These are phyloP conservation scores for Phytomonas francai DNA, from an alignment of 208 protist species.

Conservation along the genomic window DNA sequence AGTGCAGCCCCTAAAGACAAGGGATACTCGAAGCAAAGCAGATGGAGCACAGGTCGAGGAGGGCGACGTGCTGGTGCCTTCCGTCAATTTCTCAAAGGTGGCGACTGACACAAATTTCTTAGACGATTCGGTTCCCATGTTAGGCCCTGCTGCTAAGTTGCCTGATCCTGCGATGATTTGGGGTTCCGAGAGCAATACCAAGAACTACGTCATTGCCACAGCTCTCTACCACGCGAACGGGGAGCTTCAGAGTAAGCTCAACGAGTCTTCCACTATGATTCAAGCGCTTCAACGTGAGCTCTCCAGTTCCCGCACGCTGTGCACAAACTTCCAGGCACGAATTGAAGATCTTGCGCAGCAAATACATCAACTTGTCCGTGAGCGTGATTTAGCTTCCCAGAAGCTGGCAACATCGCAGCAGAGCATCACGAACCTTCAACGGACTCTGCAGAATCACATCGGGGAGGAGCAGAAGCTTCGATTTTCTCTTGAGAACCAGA, in stretches of 20 bases:
- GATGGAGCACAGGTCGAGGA: background rate
- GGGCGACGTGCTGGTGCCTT: conserved; percentile 40
- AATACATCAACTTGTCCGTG: conserved; percentile 76
- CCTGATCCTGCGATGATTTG: conserved; percentile 85
- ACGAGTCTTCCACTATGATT: conserved; percentile 52
- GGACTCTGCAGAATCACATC: conserved; percentile 39
- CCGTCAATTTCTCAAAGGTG: conserved; percentile 28
- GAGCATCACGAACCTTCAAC: conserved; percentile 45
- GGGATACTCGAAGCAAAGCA: background rate
- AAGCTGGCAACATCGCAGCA: conserved; percentile 49
- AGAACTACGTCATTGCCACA: conserved; percentile 72
- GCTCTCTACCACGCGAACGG: conserved; percentile 85
- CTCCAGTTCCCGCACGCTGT: conserved; percentile 28
- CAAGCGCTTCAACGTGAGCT: conserved; percentile 73
- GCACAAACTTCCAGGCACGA: conserved; percentile 29
- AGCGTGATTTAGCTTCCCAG: conserved; percentile 70
- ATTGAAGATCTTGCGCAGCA: conserved; percentile 59
- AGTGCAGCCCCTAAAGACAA: background rate
- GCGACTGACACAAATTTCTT: conserved; percentile 24
- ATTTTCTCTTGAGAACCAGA: conserved; percentile 62
- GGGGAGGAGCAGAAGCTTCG: conserved; percentile 58
- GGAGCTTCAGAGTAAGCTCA: conserved; percentile 70
- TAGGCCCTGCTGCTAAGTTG: conserved; percentile 17
- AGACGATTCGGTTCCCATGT: conserved; percentile 27
- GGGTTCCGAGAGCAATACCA: conserved; percentile 72